These are phyloP conservation scores for Phytophthora capsici DNA, from an alignment of 352 stramenopile genomes.

Conservation along the genomic window DNA sequence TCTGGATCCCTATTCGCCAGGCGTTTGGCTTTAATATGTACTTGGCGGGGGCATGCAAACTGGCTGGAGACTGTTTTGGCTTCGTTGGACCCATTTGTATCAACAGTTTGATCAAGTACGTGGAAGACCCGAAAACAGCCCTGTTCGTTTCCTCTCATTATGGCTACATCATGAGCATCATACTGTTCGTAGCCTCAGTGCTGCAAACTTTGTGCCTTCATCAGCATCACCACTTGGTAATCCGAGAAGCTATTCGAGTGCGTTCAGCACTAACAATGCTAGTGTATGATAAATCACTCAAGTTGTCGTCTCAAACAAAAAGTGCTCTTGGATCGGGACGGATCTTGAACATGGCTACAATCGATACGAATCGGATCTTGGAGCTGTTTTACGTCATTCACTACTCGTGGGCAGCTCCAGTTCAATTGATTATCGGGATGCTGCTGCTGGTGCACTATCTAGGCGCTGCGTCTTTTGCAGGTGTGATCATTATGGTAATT, in stretches of 20 bases:
- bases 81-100: slow-evolving; percentile 84
- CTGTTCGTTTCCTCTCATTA: slow-evolving; percentile 56
- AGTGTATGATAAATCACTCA: slow-evolving; percentile 66
- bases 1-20: slow-evolving; percentile 57
- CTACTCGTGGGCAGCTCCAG: slow-evolving; percentile 64
- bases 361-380: slow-evolving; percentile 92
- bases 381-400: slow-evolving; percentile 78
- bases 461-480: slow-evolving; percentile 55
- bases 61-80: slow-evolving; percentile 90
- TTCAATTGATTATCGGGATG: slow-evolving; percentile 66
- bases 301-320: slow-evolving; percentile 64
- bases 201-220: slow-evolving; percentile 70
- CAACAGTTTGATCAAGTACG: slow-evolving; percentile 66
- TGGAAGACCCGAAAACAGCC: slow-evolving; percentile 54
- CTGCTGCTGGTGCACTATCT: slow-evolving; percentile 62
- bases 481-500: slow-evolving; percentile 64
- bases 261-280: slow-evolving; percentile 71
- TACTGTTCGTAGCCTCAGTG: slow-evolving; percentile 51
- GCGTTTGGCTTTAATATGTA: slow-evolving; percentile 93
- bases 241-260: slow-evolving; percentile 68
- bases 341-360: slow-evolving; percentile 95
- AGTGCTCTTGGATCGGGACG: slow-evolving; percentile 68
- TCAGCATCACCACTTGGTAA: slow-evolving; percentile 70
- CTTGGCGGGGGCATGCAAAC: slow-evolving; percentile 89
- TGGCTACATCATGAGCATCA: slow-evolving; percentile 59